phyloP scores from a whole-genome alignment of 2,329 filamentous ascomycete genomes.

The Colletotrichum trifolii region DNA sequence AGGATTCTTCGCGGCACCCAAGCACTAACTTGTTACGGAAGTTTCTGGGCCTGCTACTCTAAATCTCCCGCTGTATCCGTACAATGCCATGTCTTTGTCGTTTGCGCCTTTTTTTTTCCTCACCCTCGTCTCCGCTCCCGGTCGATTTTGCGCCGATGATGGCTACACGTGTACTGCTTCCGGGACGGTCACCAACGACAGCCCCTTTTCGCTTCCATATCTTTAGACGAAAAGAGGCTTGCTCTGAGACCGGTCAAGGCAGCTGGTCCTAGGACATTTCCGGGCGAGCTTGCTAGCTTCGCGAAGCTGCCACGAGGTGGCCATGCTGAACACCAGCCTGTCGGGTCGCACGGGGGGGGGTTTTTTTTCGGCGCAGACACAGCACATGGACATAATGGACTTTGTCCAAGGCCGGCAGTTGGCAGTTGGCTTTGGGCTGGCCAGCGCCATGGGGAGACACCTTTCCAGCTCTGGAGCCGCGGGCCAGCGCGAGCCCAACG shows the following conservation, averaged over 20 bases:
- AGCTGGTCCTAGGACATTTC: constrained; percentile 15
- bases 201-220: constrained; percentile 8
- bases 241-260: constrained; percentile 12
- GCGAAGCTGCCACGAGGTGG: constrained; percentile 30
- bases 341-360: constrained; percentile 10
- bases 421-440: neutral
- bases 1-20: neutral
- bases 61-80: constrained; percentile 6
- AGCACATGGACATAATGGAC: constrained; percentile 6
- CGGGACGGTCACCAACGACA: constrained; percentile 8
- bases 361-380: neutral
- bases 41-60: constrained; percentile 7
- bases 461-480: neutral
- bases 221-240: constrained; percentile 14
- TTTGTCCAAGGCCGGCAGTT: constrained; percentile 12
- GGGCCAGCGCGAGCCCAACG: neutral
- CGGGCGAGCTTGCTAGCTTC: constrained; percentile 11
- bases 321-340: constrained; percentile 28
- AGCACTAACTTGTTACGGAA: constrained; percentile 17
- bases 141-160: constrained; percentile 6
- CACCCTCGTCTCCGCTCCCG: constrained; percentile 16
- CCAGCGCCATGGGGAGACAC: constrained; percentile 1
- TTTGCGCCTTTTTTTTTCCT: neutral
- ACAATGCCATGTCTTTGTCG: constrained; percentile 16
- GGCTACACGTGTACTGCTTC: neutral